These are phyloP conservation scores for Populus nigra DNA, from an alignment of 345 rosid species.

Conservation along the genomic window DNA sequence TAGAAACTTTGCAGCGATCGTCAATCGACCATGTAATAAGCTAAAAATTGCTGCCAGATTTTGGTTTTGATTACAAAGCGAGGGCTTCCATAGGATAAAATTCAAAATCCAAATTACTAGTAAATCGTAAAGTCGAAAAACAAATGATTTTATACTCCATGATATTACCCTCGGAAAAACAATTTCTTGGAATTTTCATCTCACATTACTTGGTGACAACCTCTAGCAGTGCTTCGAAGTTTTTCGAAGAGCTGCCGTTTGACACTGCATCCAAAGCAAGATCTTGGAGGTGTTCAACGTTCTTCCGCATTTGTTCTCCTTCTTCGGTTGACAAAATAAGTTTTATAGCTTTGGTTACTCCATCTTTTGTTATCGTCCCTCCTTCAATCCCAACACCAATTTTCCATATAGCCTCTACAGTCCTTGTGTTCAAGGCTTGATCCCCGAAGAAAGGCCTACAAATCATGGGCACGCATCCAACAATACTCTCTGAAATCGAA, in stretches of 20 bases:
- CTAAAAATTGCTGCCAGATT: no score
- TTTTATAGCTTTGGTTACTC: conserved; percentile 26
- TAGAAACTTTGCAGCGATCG: no score
- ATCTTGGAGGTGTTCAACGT: conserved; percentile 14
- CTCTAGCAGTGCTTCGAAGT: conserved; percentile 37
- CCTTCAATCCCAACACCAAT: conserved; percentile 53
- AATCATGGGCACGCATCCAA: conserved; percentile 73
- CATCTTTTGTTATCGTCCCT: conserved; percentile 37
- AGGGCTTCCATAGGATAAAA: no score
- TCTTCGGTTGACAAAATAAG: conserved; percentile 26
- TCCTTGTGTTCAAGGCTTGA: conserved; percentile 53
- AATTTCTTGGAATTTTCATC: not conserved
- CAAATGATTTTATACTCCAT: no score
- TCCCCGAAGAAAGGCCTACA: conserved; percentile 65
- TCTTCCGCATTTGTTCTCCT: conserved; percentile 43
- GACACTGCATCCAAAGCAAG: conserved; percentile 36
- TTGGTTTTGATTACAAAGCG: no score
- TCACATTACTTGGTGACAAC: conserved; percentile 13
- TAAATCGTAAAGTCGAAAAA: no score
- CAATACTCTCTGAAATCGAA: conserved; percentile 59
- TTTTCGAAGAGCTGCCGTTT: conserved; percentile 36
- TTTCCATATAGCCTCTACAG: conserved; percentile 47
- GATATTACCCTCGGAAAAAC: not conserved
- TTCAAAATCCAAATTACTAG: no score
- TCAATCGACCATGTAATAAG: no score